A percentile compares a stretch with the other conserved stretches of the same genome.
Conservation (phyloP, 176 grass and related monocot genomes). For the Hordeum marinum region DNA sequence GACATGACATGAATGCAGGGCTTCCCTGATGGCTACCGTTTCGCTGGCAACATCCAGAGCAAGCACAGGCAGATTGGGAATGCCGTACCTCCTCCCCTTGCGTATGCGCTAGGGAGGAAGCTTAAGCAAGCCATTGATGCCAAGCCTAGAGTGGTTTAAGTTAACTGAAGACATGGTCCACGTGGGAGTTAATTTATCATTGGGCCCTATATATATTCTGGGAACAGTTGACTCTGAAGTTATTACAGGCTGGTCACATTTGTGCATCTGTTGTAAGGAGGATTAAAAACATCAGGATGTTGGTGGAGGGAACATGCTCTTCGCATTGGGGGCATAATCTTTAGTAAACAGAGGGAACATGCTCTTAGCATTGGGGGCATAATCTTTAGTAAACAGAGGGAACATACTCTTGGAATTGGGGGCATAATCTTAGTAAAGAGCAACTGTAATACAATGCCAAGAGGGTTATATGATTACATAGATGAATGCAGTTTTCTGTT, state of each 20-base stretch:
- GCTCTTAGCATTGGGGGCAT: background rate
- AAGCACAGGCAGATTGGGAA: slow-evolving; percentile 85
- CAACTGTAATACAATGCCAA: slow-evolving; percentile 1
- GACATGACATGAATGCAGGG: slow-evolving; percentile 44
- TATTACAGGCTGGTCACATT: background rate
- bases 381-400: background rate
- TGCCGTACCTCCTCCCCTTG: slow-evolving; percentile 75
- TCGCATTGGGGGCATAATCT: background rate
- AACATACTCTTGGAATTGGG: slow-evolving; percentile 8
- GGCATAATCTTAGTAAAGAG: background rate
- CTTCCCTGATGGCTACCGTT: slow-evolving; percentile 58
- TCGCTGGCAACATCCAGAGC: slow-evolving; percentile 67
- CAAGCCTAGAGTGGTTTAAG: slow-evolving; percentile 12
- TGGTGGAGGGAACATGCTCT: slow-evolving; percentile 13
- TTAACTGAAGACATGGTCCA: background rate
- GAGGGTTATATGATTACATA: background rate
- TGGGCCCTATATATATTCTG: background rate
- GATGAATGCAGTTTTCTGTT: background rate
- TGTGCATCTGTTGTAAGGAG: background rate
- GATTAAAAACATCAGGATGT: slow-evolving; percentile 7
- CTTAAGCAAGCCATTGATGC: slow-evolving; percentile 54
- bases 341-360: background rate
- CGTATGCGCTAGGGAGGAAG: slow-evolving; percentile 65
- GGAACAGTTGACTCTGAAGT: slow-evolving; percentile 12
- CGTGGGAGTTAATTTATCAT: background rate